Evolutionary conservation across 2,329 filamentous ascomycete species (phyloP).

Genomic region (Ascochyta viciae-villosae): DNA sequence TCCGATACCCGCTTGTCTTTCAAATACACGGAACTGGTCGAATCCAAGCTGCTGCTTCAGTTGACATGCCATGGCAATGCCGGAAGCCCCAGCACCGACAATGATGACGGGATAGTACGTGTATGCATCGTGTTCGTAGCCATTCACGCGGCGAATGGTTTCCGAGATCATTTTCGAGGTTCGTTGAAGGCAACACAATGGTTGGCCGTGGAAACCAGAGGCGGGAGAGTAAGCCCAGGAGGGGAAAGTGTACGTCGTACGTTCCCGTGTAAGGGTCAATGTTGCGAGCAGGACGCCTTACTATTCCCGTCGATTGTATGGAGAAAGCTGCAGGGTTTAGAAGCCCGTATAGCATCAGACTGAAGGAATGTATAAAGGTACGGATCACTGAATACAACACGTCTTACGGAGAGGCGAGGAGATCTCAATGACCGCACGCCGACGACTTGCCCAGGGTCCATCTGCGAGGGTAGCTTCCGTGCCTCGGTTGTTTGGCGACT

Average conservation of each 20-base stretch:
- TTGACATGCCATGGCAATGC: constrained; percentile 66
- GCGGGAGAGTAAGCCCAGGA: neutral
- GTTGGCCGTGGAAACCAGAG: neutral
- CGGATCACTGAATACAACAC: neutral
- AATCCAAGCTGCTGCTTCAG: constrained; percentile 65
- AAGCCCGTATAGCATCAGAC: neutral
- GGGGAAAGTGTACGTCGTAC: neutral
- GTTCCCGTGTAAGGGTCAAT: neutral
- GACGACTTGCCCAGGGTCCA: too few species aligned
- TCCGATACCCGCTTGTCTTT: constrained; percentile 63
- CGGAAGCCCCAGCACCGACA: constrained; percentile 68
- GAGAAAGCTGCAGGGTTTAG: constrained; percentile 1
- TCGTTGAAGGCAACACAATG: neutral
- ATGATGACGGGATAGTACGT: constrained; percentile 60
- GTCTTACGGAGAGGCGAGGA: neutral
- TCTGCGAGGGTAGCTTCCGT: neutral
- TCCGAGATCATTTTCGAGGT: constrained; percentile 38
- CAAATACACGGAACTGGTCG: constrained; percentile 67
- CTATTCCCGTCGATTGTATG: neutral
- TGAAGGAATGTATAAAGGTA: neutral
- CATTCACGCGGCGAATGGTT: constrained; percentile 47
- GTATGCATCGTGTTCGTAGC: constrained; percentile 49
- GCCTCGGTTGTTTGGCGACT: constrained; percentile 11
- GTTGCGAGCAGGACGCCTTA: neutral
- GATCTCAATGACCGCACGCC: neutral